phyloP scores from a whole-genome alignment of 1,284 basidiomycete species.

The Sphaerobolus stellatus region DNA sequence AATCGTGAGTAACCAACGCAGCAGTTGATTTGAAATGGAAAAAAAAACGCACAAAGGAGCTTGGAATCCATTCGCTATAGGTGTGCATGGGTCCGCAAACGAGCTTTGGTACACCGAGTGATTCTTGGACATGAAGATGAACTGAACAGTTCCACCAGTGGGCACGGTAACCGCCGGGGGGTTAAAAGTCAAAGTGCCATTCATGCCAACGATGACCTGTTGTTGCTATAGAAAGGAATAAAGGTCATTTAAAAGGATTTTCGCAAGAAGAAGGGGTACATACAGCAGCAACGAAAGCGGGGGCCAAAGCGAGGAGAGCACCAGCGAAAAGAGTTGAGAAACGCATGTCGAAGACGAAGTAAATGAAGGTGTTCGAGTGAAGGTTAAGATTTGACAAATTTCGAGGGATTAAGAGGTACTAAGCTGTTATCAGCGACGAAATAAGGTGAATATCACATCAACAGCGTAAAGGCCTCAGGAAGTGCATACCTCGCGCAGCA shows the following conservation, averaged over 20 bases:
- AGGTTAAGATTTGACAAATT: too few relatives aligned
- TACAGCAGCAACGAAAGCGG: not conserved
- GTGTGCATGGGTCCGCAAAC: conserved; percentile 48
- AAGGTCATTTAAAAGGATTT: not conserved
- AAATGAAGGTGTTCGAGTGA: not conserved
- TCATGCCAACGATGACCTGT: conserved; percentile 38
- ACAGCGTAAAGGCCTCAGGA: conserved; percentile 3
- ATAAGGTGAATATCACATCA: too few relatives aligned
- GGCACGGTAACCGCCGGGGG: conserved; percentile 46
- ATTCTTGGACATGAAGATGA: conserved; percentile 18
- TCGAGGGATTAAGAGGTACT: too few relatives aligned
- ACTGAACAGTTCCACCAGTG: conserved; percentile 43
- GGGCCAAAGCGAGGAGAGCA: not conserved
- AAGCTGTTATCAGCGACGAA: too few relatives aligned
- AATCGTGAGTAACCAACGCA: conserved; percentile 35
- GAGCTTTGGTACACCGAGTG: conserved; percentile 57
- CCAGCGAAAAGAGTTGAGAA: not conserved
- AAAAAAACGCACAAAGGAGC: conserved; percentile 49
- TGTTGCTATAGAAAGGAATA: conserved; percentile 26
- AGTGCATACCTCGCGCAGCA: too few relatives aligned
- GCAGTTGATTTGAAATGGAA: conserved; percentile 4
- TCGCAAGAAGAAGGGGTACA: not conserved
- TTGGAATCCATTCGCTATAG: conserved; percentile 35
- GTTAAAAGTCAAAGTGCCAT: conserved; percentile 32
- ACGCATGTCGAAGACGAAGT: not conserved